Base-by-base conservation (phyloP, 257 asterid genomes). In the Echites panduratus region DNA sequence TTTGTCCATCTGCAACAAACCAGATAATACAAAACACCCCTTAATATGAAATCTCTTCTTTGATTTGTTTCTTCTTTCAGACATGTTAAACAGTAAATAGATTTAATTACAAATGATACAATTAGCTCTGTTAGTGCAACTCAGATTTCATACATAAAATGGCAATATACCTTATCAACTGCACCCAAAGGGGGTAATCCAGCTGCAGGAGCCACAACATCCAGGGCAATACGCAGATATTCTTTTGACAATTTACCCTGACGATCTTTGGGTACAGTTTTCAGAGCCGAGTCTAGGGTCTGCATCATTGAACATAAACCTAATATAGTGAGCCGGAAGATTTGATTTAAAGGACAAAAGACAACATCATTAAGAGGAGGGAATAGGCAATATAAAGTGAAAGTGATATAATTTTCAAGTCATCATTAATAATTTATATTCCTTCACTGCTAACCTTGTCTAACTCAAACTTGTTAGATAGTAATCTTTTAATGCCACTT, bases 171-270 rank as follows among this genome's bases (percentile, higher is more conserved):
- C 99, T 89, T 82, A 43, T 82, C 90, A 74, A 89, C 84, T 24
- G 89, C 94, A 56, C 98, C 98, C 11, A 92, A 70, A 2, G 97
- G 98, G 61, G 99, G 99, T 40, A 95, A 74, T 74, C 91, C 96
- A 71, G 98, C 95, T 26, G 95, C 80, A 2, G 97, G 85, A 22
- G 94, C 96, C 74, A 95, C 52, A 17, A 76, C 59, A 84, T 92
- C 98, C n/a, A 95, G 90, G 0, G 88, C 92, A 5, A 82, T 81
- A 16, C 92, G 81, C 73, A 90, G 69, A 81, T 87, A 86, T 62
- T 85, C 91, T 80, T 85, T 89, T 0, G 96, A 77, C 64, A 92
- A 73, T 69, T 90, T 92, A 53, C 96, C 94, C 14, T 85, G 64
- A n/a, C 86, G 85, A 61, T 89, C 99, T 81, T 62, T 81, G 0